phyloP scores from a whole-genome alignment of 1,284 basidiomycete genomes.

The Coniferiporia sulphurascens region DNA sequence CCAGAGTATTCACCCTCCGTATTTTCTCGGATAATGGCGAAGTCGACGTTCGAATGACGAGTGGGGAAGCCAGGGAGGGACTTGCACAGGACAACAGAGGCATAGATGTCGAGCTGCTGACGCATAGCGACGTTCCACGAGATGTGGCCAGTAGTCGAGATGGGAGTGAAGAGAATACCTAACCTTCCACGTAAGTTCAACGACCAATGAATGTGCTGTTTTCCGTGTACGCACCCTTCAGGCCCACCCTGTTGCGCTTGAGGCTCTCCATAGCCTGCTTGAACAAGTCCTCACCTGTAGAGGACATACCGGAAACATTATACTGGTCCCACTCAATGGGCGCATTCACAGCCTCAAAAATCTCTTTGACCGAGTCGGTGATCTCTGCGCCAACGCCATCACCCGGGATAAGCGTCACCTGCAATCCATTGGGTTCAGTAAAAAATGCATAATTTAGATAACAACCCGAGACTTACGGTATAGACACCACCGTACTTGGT shows the following conservation, averaged over 20 bases:
- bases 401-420: slow-evolving; percentile 94
- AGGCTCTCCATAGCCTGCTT: slow-evolving; percentile 96
- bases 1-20: slow-evolving; percentile 99
- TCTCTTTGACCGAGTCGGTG: slow-evolving; percentile 98
- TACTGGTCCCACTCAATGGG: slow-evolving; percentile 99
- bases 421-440: slow-evolving; percentile 23
- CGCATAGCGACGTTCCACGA: slow-evolving; percentile 99
- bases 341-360: slow-evolving; percentile 95
- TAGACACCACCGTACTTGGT: slow-evolving; percentile 96
- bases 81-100: slow-evolving; percentile 97
- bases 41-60: slow-evolving; percentile 95
- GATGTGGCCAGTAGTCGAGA: slow-evolving; percentile 93
- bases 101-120: slow-evolving; percentile 98
- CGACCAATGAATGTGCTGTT: slow-evolving; percentile 1
- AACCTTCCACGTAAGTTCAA: slow-evolving; percentile 10
- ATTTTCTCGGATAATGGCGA: slow-evolving; percentile 99
- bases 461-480: slow-evolving; percentile 57
- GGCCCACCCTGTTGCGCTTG: slow-evolving; percentile 95
- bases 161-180: slow-evolving; percentile 99
- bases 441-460: slow-evolving; percentile 69
- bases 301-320: slow-evolving; percentile 95
- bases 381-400: slow-evolving; percentile 98
- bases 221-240: slow-evolving; percentile 75
- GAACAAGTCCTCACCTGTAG: slow-evolving; percentile 91
- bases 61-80: slow-evolving; percentile 96